Base-by-base conservation (phyloP, 495 filamentous ascomycete species). In the Durotheca rogersii region DNA sequence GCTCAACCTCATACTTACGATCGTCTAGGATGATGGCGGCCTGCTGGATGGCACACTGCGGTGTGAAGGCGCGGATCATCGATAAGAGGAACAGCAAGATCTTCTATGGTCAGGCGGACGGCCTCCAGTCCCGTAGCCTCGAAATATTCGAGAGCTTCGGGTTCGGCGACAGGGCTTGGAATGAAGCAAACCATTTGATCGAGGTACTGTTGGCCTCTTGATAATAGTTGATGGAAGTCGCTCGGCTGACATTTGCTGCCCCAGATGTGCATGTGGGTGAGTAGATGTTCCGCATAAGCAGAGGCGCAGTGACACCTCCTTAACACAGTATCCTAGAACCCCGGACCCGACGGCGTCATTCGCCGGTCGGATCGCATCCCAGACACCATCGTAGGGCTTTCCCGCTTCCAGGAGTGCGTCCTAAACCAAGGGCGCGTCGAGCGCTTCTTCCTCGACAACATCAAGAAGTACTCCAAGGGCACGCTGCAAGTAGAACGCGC, bases 141-240 rank as follows among this genome's bases (percentile, higher is more conserved):
- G 84, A 87, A 62, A 78, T 86, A 17, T 81, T 88, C 29, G 85
- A 88, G 45, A 81, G 79, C 47, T 76, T 88, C 46, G 83, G 81
- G 2, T 79, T 88, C 44, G 77, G 69, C 2, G 78, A 86, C 45
- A 72, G 77, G 11, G 76, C 75, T 5, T 77, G 74, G 70, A 79
- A 82, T 31, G 84, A 87, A 51, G 71, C 73, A 6, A 77, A 81
- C 58, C 72, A 80, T 46, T 74, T 80, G 67, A 56, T 72, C 6
- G 57, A 60, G 66, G 66, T 65, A 54, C 36, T 5, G 19, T n/a
- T n/a, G n/a, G n/a, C n/a, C n/a, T 9, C 6, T 10, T 12, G 14
- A 45, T 9, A 9, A 5, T 7, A 23, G 35, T 3, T 17, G 44
- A 37, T 14, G 3, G n/a, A n/a, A 7, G 16, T 5, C 21, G 27